phyloP scores from a whole-genome alignment of 2,329 filamentous ascomycete genomes.

The Ophiocordyceps camponoti-saundersi region DNA sequence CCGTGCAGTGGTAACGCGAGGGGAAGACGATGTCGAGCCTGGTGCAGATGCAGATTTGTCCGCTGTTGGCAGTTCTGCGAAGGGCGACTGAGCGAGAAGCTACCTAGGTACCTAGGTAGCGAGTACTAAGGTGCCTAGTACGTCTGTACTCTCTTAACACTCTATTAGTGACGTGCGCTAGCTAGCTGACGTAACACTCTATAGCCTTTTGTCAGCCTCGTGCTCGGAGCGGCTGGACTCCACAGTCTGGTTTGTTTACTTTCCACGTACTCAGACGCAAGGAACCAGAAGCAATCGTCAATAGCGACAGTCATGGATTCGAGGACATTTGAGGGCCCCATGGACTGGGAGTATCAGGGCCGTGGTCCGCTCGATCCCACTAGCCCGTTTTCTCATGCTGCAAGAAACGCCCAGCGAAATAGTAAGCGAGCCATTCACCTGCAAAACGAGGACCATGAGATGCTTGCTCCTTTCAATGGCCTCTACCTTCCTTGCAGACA shows the following conservation, averaged over 20 bases:
- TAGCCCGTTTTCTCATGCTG: slow-evolving; percentile 42
- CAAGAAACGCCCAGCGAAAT: slow-evolving; percentile 20
- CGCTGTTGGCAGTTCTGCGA: too few species aligned
- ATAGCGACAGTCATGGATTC: slow-evolving; percentile 26
- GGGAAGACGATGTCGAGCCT: too few species aligned
- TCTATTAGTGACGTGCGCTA: too few species aligned
- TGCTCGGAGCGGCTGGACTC: not conserved
- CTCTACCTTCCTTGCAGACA: not conserved
- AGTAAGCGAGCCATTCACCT: slow-evolving; percentile 16
- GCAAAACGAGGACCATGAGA: not conserved
- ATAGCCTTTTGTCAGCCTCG: not conserved
- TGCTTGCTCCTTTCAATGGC: not conserved
- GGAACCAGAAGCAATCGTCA: not conserved
- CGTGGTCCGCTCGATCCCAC: slow-evolving; percentile 40
- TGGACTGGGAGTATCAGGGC: slow-evolving; percentile 51
- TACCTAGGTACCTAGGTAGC: too few species aligned
- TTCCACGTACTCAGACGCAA: slow-evolving; percentile 1
- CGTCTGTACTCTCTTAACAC: too few species aligned
- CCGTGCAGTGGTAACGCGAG: too few species aligned
- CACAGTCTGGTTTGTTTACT: slow-evolving; percentile 16
- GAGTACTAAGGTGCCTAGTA: too few species aligned
- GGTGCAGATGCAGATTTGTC: too few species aligned
- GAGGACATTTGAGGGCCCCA: slow-evolving; percentile 41
- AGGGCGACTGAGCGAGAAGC: too few species aligned
- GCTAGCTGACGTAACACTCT: too few species aligned